Conservation (phyloP, 2,329 filamentous ascomycete species). For the Colletotrichum zoysiae region DNA sequence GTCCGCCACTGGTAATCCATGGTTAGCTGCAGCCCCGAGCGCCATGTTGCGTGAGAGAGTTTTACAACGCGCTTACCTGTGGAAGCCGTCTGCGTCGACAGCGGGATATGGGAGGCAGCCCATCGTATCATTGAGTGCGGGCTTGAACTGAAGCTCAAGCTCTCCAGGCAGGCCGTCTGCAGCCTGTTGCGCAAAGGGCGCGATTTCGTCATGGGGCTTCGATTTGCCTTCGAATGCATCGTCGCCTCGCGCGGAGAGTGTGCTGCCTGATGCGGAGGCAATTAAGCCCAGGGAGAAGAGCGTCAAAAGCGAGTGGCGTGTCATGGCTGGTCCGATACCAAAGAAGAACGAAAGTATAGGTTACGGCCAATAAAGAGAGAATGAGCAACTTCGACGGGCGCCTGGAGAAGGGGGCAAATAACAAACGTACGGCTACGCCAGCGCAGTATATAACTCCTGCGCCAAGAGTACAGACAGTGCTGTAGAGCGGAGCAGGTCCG, state of each 20-base stretch:
- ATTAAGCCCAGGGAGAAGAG: background rate
- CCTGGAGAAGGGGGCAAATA: too few species aligned
- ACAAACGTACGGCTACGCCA: too few species aligned
- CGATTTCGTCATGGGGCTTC: background rate
- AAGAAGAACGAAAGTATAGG: background rate
- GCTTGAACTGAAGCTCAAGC: conserved; percentile 18
- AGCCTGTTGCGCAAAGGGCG: background rate
- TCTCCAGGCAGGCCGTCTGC: background rate
- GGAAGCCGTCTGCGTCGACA: conserved; percentile 17
- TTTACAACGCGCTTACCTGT: background rate
- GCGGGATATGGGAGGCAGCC: conserved; percentile 21
- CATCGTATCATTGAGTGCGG: background rate
- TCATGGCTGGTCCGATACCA: background rate
- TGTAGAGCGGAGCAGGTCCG: too few species aligned
- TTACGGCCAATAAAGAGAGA: background rate
- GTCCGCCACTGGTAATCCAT: background rate
- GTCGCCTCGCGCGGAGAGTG: background rate
- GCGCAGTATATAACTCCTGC: too few species aligned
- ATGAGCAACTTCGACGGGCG: too few species aligned
- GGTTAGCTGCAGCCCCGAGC: background rate
- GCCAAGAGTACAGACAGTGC: too few species aligned
- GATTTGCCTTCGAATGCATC: background rate
- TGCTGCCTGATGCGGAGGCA: background rate
- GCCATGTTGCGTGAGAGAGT: background rate
- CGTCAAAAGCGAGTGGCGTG: conserved; percentile 6